Conservation (phyloP, 345 rosid species). For the Balakata baccata region DNA sequence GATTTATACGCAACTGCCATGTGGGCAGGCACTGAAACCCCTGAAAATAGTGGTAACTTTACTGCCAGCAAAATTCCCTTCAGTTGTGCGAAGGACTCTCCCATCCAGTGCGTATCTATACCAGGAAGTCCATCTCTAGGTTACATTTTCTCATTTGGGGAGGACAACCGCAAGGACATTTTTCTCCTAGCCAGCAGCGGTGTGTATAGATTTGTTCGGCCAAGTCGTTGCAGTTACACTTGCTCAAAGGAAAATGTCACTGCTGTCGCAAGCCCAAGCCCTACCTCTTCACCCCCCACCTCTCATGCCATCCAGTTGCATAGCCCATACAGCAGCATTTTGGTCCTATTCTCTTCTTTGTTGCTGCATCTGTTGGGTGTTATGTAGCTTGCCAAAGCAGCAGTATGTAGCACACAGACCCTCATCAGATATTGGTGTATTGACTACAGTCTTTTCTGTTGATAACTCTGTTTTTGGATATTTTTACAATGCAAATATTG, state of each 20-base stretch:
- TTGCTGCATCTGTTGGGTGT: constrained; percentile 38
- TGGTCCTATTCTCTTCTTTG: constrained; percentile 36
- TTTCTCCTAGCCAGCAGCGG: constrained; percentile 62
- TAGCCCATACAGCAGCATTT: constrained; percentile 12
- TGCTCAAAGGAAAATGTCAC: constrained; percentile 72
- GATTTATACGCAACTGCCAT: constrained; percentile 63
- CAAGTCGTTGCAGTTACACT: constrained; percentile 74
- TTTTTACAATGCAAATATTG: too few relatives aligned
- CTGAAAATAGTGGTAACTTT: constrained; percentile 75
- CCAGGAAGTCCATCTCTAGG: constrained; percentile 57
- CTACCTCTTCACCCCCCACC: constrained; percentile 43
- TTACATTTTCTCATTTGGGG: constrained; percentile 76
- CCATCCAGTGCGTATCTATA: constrained; percentile 52
- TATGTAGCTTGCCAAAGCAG: constrained; percentile 14
- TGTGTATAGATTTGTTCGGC: constrained; percentile 72
- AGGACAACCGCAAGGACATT: constrained; percentile 77
- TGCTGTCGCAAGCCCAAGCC: constrained; percentile 28
- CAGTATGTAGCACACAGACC: not conserved
- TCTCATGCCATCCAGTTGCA: constrained; percentile 36
- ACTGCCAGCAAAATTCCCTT: constrained; percentile 50
- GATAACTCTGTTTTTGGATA: not conserved
- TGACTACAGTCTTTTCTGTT: not conserved
- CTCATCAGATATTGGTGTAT: not conserved
- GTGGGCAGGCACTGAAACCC: constrained; percentile 70
- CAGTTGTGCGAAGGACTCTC: constrained; percentile 63